Evolutionary conservation across 495 filamentous ascomycete species (phyloP), one percentile per base, ranked within the genome.

Genomic region (Penicillium manginii): DNA sequence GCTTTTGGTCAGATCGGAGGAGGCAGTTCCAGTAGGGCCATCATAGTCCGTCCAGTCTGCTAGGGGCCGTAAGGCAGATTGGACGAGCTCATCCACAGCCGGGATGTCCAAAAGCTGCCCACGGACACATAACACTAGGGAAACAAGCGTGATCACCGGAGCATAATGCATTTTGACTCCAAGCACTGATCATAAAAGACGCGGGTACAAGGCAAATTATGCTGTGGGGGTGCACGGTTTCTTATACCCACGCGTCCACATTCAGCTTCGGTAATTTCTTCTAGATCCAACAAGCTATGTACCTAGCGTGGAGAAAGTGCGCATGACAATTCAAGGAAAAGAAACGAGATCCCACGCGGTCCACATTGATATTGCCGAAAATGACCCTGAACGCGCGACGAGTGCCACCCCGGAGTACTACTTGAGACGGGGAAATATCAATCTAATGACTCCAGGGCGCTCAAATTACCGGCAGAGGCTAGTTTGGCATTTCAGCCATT

Each of bases 361-460:
- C n/a, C 40, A 19, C 40, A n/a, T 43, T 43, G 40, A 43, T 18
- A 43, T n/a, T 43, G 11, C n/a, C 40, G 40, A 18, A 43, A 43
- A 9, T n/a, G 11, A 14, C 19, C 45, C 18, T 11, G 19, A 47
- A 47, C 15, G 22, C 17, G 23, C n/a, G 10, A 48, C 23, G 46
- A 60, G 60, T 66, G 40, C 50, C 50, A 70, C 64, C 52, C 61
- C 57, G 46, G 32, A 53, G 58, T 70, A 63, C 64, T 52, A 70
- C 67, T 59, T 50, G 40, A 65, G 49, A 55, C 64, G 59, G 62
- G 40, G 52, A 58, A 65, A 58, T 61, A 51, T n/a, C 57, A 57
- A 48, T 56, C 59, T 17, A 61, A 54, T 67, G 59, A 63, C 59
- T 50, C 46, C 40, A 48, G 33, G 52, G 56, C 35, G 15, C 26